Evolutionary conservation across 176 grass and related monocot species (phyloP).

Genomic region (Oryza punctata): DNA sequence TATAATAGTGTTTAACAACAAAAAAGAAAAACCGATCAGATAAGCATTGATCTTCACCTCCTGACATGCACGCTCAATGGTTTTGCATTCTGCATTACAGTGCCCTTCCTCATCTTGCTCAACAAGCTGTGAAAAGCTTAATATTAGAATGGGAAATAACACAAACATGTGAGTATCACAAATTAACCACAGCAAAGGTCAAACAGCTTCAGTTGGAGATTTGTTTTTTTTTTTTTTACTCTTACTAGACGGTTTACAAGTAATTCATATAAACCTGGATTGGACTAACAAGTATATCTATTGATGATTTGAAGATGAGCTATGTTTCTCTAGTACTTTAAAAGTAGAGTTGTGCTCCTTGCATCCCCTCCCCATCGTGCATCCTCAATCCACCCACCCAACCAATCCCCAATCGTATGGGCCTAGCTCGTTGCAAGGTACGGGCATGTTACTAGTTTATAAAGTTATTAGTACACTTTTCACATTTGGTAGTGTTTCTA

Average conservation of each 20-base stretch:
- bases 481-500: not conserved
- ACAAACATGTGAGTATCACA: not conserved
- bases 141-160: not conserved
- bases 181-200: not conserved
- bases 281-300: not conserved
- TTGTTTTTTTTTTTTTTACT: too few species aligned
- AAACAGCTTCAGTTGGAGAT: not conserved
- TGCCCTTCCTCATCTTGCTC: constrained; percentile 92
- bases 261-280: not conserved
- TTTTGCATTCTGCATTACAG: constrained; percentile 92
- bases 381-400: too few species aligned
- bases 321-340: too few species aligned
- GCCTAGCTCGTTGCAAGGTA: too few species aligned
- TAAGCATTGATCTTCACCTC: constrained; percentile 53
- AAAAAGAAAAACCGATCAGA: not conserved
- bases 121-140: constrained; percentile 65
- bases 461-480: not conserved
- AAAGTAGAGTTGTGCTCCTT: too few species aligned
- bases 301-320: not conserved
- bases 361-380: too few species aligned
- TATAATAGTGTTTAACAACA: not conserved
- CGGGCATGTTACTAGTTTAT: too few species aligned
- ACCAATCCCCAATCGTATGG: too few species aligned
- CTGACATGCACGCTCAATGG: constrained; percentile 90
- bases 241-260: not conserved